Evolutionary conservation across 2,329 filamentous ascomycete genomes (phyloP), one percentile per base, ranked within the genome.

Genomic region (Endothia cerciana): DNA sequence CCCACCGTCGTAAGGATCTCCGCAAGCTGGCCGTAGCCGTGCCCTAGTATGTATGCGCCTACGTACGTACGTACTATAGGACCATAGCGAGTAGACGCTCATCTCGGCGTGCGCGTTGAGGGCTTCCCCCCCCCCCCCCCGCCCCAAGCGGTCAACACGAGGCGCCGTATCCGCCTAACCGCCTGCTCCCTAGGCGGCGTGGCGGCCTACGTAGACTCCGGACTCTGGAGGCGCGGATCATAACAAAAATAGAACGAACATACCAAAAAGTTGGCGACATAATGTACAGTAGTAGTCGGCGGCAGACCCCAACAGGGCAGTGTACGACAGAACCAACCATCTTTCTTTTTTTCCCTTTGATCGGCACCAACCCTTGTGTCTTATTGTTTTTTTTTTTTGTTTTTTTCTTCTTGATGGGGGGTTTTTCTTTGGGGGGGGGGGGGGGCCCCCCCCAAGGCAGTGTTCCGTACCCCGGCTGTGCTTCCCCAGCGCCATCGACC

Each of bases 401-500:
- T n/a, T n/a, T n/a, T n/a, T n/a, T n/a, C n/a, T n/a, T n/a, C n/a
- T n/a, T n/a, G n/a, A n/a, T n/a, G n/a, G n/a, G n/a, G n/a, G n/a
- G n/a, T n/a, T n/a, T n/a, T n/a, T n/a, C n/a, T n/a, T n/a, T n/a
- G n/a, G 41, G 8, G 17, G 17, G 43, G 43, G 43, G 43, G n/a
- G 43, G 6, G 43, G 19, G 43, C n/a, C n/a, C n/a, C n/a, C n/a
- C n/a, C n/a, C n/a, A 19, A 25, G 22, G 47, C 11, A 15, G 47
- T 28, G 47, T 28, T 47, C 11, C n/a, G 47, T 49, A 49, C 45
- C 47, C 47, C 51, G 30, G 51, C 51, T 33, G 19, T 55, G 51
- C 17, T 19, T 55, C 28, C 19, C 51, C 28, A 36, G 30, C 19
- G 51, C 53, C 28, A 60, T 49, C 55, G 43, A 55, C 60, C 64